Percentiles rank a stretch among this genome's conserved stretches.
Conservation (phyloP, 306 rosid species). For the Albizia julibrissin region DNA sequence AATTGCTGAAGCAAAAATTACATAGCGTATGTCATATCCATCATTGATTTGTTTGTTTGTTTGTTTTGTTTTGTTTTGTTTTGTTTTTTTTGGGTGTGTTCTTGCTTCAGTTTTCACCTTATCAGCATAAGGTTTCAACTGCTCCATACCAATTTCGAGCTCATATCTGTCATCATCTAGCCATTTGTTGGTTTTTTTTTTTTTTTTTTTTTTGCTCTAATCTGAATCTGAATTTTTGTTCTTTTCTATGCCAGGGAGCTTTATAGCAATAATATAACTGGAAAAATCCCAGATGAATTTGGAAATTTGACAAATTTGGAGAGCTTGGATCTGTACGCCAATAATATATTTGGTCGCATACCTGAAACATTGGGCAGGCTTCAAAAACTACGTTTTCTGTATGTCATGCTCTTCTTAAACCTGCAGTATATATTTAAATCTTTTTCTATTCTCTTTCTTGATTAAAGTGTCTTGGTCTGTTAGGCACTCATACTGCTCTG, state of each 20-base stretch:
- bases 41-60: too few relatives aligned
- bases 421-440: too few relatives aligned
- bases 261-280: slow-evolving; percentile 50
- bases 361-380: slow-evolving; percentile 48
- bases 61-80: too few relatives aligned
- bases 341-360: slow-evolving; percentile 41
- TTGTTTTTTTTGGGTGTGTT: background rate
- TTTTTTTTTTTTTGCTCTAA: background rate
- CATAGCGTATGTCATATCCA: background rate
- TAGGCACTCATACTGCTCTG: background rate
- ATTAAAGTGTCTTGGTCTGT: background rate
- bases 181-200: background rate
- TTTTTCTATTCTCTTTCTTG: too few relatives aligned
- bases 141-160: background rate
- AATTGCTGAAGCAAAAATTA: background rate
- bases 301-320: slow-evolving; percentile 60
- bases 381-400: too few relatives aligned
- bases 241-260: slow-evolving; percentile 58
- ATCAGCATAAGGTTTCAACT: background rate
- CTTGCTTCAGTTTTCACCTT: background rate
- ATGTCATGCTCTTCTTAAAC: too few relatives aligned
- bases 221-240: background rate
- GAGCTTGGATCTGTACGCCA: slow-evolving; percentile 66
- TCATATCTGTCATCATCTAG: background rate
- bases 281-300: slow-evolving; percentile 58